Evolutionary conservation across 441 rosid genomes (phyloP).

Genomic region (Euphorbia celastroides): DNA sequence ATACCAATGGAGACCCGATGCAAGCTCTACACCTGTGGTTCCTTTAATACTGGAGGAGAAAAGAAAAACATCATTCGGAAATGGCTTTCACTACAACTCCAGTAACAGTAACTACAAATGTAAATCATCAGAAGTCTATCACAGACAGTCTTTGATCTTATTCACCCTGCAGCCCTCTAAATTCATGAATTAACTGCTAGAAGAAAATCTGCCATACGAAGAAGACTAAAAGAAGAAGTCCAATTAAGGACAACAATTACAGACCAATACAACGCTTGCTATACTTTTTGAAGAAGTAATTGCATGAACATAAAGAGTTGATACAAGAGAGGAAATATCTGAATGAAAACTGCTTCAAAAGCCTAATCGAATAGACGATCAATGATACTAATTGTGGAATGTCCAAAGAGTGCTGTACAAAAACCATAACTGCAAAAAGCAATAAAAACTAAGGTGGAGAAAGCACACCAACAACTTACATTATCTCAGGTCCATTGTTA

Average conservation of each 20-base stretch:
- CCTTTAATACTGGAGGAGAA: slow-evolving; percentile 57
- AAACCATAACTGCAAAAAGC: slow-evolving; percentile 3
- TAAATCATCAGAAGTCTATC: not conserved
- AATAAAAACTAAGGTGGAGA: slow-evolving; percentile 9
- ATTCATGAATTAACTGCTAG: not conserved
- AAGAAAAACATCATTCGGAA: slow-evolving; percentile 5
- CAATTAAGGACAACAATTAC: not conserved
- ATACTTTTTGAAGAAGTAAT: not conserved
- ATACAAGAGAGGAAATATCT: not conserved
- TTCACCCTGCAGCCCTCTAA: not conserved
- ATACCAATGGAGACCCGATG: slow-evolving; percentile 95
- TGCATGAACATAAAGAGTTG: not conserved
- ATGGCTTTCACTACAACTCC: not conserved
- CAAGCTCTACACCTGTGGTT: slow-evolving; percentile 81
- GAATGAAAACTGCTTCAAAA: not conserved
- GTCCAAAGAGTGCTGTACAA: not conserved
- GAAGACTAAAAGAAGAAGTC: not conserved
- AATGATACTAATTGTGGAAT: not conserved
- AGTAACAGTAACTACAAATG: not conserved
- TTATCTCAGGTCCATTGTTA: slow-evolving; percentile 57
- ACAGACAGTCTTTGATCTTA: not conserved
- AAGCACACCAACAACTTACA: slow-evolving; percentile 40
- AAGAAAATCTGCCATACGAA: not conserved
- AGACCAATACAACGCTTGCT: not conserved
- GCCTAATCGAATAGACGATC: not conserved